phyloP scores from a whole-genome alignment of 495 filamentous ascomycete genomes.

The Aspergillus taichungensis region DNA sequence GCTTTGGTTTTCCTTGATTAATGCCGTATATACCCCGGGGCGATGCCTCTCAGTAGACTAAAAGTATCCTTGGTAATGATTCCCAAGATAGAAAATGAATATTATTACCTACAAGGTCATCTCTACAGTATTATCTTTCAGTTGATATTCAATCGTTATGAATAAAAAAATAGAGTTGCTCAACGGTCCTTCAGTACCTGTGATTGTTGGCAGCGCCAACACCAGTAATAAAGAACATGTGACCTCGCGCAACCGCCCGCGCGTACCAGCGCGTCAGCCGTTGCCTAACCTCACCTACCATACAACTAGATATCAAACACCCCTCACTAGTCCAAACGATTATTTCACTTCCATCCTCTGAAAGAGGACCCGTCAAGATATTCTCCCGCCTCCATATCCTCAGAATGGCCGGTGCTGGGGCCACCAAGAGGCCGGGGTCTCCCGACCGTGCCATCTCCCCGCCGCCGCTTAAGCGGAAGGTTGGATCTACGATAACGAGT shows the following conservation, averaged over 20 bases:
- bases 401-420: constrained; percentile 27
- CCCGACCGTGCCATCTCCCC: constrained; percentile 33
- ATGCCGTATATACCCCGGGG: constrained; percentile 14
- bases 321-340: not conserved
- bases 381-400: constrained; percentile 1
- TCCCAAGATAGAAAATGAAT: not conserved
- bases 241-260: constrained; percentile 32
- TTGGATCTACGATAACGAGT: constrained; percentile 70
- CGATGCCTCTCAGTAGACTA: constrained; percentile 8
- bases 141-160: not conserved
- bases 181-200: not conserved
- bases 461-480: constrained; percentile 45
- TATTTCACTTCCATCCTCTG: not conserved
- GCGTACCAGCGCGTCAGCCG: constrained; percentile 20
- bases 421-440: constrained; percentile 28
- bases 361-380: constrained; percentile 1
- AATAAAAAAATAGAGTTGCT: constrained; percentile 3
- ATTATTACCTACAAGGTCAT: no score
- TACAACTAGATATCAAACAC: not conserved
- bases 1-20: constrained; percentile 2
- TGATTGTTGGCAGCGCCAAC: no score
- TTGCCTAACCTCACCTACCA: not conserved
- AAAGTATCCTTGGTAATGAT: not conserved
- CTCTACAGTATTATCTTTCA: not conserved
- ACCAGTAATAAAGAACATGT: constrained; percentile 22